A percentile compares a stretch with the other conserved stretches of the same genome.
These are phyloP conservation scores for Hansenula lynferdii DNA, from an alignment of 1,139 yeast genomes.

Conservation along the genomic window DNA sequence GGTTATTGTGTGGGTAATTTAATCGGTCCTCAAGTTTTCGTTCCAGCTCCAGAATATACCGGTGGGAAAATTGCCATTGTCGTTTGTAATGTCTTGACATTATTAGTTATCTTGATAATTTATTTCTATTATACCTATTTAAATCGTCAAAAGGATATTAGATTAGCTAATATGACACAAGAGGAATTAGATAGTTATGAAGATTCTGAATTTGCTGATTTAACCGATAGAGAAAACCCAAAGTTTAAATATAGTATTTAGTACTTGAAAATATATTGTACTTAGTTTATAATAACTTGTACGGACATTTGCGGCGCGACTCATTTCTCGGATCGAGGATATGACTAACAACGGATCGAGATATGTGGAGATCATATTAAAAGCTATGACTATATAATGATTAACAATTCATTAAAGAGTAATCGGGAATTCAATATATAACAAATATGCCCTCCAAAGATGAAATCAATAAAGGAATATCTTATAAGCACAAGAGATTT, in stretches of 20 bases:
- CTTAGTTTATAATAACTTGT: neutral
- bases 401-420: too few relatives aligned
- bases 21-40: slow-evolving; percentile 42
- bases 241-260: slow-evolving; percentile 32
- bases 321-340: too few relatives aligned
- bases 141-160: slow-evolving; percentile 23
- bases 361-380: too few relatives aligned
- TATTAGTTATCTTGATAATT: slow-evolving; percentile 14
- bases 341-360: too few relatives aligned
- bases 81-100: slow-evolving; percentile 20
- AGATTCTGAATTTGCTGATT: slow-evolving; percentile 43
- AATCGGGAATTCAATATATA: too few relatives aligned
- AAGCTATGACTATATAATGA: too few relatives aligned
- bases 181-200: slow-evolving; percentile 31
- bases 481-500: slow-evolving; percentile 12
- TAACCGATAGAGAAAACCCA: slow-evolving; percentile 44
- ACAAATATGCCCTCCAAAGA: too few relatives aligned
- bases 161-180: slow-evolving; percentile 6
- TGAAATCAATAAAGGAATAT: too few relatives aligned
- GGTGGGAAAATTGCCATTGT: slow-evolving; percentile 37
- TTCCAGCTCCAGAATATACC: slow-evolving; percentile 26
- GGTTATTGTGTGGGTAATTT: slow-evolving; percentile 56
- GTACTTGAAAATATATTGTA: neutral
- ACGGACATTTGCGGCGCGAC: too few relatives aligned
- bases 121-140: slow-evolving; percentile 23